These are phyloP conservation scores for Coemansia biformis DNA, from an alignment of 192 early-diverging fungal species.

Conservation along the genomic window DNA sequence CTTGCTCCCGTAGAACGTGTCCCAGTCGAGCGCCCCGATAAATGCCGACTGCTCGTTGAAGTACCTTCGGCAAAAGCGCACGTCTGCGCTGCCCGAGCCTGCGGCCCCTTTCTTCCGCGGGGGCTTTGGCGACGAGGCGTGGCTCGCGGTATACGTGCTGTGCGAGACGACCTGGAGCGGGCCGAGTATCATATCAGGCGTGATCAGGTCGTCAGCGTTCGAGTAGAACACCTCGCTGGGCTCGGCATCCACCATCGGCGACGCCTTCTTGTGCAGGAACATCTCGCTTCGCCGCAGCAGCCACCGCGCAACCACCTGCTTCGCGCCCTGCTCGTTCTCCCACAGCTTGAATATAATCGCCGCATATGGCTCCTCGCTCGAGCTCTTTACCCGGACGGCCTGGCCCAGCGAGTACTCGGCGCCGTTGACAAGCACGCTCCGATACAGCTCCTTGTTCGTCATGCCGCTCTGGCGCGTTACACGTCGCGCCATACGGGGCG, in stretches of 20 bases:
- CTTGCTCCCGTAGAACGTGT: conserved; percentile 19
- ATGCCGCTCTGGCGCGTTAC: conserved; percentile 55
- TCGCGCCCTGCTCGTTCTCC: conserved; percentile 52
- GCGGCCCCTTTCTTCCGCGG: background rate
- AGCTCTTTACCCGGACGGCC: conserved; percentile 27
- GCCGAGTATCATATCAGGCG: conserved; percentile 31
- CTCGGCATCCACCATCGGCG: conserved; percentile 11
- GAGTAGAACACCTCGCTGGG: conserved; percentile 42
- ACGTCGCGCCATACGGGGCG: conserved; percentile 33
- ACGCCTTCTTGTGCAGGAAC: conserved; percentile 12
- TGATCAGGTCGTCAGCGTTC: conserved; percentile 47
- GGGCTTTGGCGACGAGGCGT: conserved; percentile 1
- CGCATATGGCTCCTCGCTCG: conserved; percentile 41
- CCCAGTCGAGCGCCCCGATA: conserved; percentile 47
- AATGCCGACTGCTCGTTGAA: conserved; percentile 42
- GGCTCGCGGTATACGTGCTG: background rate
- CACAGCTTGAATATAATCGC: conserved; percentile 54
- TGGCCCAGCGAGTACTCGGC: conserved; percentile 42
- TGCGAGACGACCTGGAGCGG: conserved; percentile 30
- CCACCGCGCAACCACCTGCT: conserved; percentile 53
- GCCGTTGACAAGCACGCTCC: conserved; percentile 45
- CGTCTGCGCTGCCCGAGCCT: background rate
- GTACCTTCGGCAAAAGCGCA: conserved; percentile 31
- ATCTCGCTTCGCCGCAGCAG: conserved; percentile 47
- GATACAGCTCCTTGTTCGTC: conserved; percentile 50